These are phyloP conservation scores for Syzygium oleosum DNA, from an alignment of 345 rosid species.

Conservation along the genomic window DNA sequence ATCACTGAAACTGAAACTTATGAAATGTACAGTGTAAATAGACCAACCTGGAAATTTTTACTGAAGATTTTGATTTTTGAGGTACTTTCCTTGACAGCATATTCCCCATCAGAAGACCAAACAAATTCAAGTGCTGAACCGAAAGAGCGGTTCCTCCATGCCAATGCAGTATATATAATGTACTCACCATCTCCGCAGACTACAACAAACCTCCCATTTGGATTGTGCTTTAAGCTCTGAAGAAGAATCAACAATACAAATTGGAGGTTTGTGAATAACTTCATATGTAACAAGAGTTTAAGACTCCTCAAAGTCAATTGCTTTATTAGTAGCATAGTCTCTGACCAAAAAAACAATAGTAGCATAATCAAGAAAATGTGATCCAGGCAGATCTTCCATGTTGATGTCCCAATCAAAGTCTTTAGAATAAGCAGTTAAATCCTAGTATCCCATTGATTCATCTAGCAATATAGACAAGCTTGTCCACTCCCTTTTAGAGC, in stretches of 20 bases:
- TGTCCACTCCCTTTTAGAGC: background rate
- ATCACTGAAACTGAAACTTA: background rate
- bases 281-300: background rate
- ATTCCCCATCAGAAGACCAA: constrained; percentile 99
- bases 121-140: constrained; percentile 94
- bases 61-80: constrained; percentile 85
- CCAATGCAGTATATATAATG: constrained; percentile 93
- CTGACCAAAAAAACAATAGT: background rate
- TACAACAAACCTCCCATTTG: constrained; percentile 95
- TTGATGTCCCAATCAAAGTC: background rate
- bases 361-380: background rate
- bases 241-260: background rate
- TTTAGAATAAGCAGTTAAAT: background rate
- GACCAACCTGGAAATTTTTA: constrained; percentile 87
- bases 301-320: background rate
- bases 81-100: constrained; percentile 93
- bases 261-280: background rate
- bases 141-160: constrained; percentile 99
- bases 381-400: background rate
- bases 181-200: constrained; percentile 99
- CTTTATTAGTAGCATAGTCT: background rate
- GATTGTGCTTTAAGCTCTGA: constrained; percentile 96
- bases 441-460: background rate
- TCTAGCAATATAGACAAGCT: background rate
- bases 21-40: background rate